phyloP scores from a whole-genome alignment of 352 stramenopile genomes.

The Pythium apleroticum region DNA sequence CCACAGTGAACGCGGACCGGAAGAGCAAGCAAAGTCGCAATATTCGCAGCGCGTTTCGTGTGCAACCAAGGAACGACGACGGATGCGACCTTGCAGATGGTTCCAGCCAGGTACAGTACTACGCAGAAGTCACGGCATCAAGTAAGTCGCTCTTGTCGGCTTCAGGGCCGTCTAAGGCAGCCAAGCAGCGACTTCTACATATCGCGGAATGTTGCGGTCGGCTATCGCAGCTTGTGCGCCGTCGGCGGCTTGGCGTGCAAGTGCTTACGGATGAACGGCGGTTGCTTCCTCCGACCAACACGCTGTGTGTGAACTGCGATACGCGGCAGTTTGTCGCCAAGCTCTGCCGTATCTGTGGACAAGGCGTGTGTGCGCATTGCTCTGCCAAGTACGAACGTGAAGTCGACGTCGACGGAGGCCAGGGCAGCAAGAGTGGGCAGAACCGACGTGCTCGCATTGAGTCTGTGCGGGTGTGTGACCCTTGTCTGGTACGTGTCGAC shows the following conservation, averaged over 20 bases:
- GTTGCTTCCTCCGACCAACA: conserved; percentile 40
- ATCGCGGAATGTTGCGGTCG: conserved; percentile 19
- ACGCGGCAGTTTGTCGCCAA: conserved; percentile 35
- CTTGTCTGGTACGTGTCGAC: conserved; percentile 57
- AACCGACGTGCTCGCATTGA: conserved; percentile 9
- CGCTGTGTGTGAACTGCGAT: conserved; percentile 52
- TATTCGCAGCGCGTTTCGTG: neutral
- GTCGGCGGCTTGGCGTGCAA: conserved; percentile 56
- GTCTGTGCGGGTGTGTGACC: conserved; percentile 48
- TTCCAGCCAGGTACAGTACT: conserved; percentile 19
- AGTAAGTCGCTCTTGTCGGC: neutral
- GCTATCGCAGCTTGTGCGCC: conserved; percentile 46
- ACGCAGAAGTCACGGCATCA: conserved; percentile 13
- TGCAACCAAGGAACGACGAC: neutral
- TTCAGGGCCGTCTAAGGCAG: neutral
- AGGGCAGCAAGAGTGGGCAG: neutral
- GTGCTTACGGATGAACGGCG: conserved; percentile 38
- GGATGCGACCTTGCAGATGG: neutral
- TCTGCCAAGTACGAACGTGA: conserved; percentile 32
- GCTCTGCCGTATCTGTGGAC: conserved; percentile 58
- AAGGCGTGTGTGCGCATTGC: conserved; percentile 53
- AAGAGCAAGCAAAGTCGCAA: neutral
- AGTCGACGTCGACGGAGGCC: neutral
- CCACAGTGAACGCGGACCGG: neutral
- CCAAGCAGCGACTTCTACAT: conserved; percentile 11